Base-by-base conservation (phyloP, 371 early-diverging fungal genomes). In the Saksenaea vasiformis region DNA sequence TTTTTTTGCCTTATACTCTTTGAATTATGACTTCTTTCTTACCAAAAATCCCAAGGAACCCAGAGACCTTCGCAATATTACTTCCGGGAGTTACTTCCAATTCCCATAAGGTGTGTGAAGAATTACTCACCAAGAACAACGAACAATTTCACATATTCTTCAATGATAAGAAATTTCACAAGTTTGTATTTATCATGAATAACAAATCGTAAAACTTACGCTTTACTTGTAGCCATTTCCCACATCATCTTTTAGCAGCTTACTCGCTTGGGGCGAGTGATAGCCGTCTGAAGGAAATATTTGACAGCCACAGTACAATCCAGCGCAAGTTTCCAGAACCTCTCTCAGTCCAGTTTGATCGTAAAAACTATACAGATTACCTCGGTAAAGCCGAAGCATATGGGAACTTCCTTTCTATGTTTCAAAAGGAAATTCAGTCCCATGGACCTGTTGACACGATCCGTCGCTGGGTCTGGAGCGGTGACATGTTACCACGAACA, bases 231-330 rank as follows among this genome's bases (percentile, higher is more conserved):
- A 85, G 83, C 55, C 88, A 88, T 53, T 59, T 82, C 4, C 61
- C 65, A 38, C 88, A 88, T 66, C 85, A 77, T 36, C 62, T 86
- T 11, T 72, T 88, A 22, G 83, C 88, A 7, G 78, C 79, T 9
- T 84, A 79, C 58, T 73, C 86, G 1, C 57, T 87, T 54, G 88
- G 88, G 1, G 85, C 83, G 5, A 69, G 69, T 11, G 68, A 71
- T 2, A 65, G 79, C 31, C 80, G 85, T 3, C 59, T 88, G 1
- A 72, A 79, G 57, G 73, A 69, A 36, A 81, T 87, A 10, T 88
- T 83, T 62, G 78, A 84, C 38, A 37, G 60, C 8, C 80, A 86
- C 63, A 78, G 77, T 0, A 47, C 55, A 0, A 61, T 70, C 10
- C 81, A 80, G 54, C 76, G 74, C 19, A 66, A 66, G 10, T 61